Evolutionary conservation across 2,329 filamentous ascomycete species (phyloP).

Genomic region (Colletotrichum aenigma): DNA sequence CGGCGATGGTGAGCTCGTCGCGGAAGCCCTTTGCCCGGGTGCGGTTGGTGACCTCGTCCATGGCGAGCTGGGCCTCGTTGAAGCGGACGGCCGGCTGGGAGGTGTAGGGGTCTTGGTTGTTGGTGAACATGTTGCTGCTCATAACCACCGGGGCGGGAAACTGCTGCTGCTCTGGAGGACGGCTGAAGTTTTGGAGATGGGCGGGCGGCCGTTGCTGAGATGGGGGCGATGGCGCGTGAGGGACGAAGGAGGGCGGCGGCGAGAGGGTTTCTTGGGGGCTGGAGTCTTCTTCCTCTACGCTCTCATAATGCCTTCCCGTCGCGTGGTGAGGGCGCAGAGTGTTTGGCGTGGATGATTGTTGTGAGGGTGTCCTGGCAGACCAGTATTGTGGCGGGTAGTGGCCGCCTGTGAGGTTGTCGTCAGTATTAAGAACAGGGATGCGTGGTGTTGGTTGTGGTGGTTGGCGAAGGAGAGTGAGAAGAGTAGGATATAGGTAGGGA

Average conservation of each 20-base stretch:
- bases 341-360: constrained; percentile 23
- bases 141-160: constrained; percentile 13
- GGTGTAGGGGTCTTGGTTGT: constrained; percentile 42
- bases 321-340: constrained; percentile 19
- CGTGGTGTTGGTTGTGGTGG: background rate
- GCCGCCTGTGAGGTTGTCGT: constrained; percentile 22
- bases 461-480: background rate
- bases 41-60: constrained; percentile 25
- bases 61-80: constrained; percentile 39
- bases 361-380: constrained; percentile 24
- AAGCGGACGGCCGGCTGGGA: constrained; percentile 35
- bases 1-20: constrained; percentile 55
- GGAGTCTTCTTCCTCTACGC: constrained; percentile 22
- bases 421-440: constrained; percentile 8
- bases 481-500: background rate
- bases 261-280: constrained; percentile 31
- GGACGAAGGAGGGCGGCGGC: constrained; percentile 38
- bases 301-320: constrained; percentile 14
- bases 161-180: background rate
- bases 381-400: constrained; percentile 22
- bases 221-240: constrained; percentile 43
- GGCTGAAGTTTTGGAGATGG: background rate
- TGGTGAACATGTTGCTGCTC: constrained; percentile 6
- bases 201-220: constrained; percentile 24
- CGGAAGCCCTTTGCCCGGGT: constrained; percentile 42